Evolutionary conservation across 371 early-diverging fungal species (phyloP).

Genomic region (Rhizopus stolonifer): DNA sequence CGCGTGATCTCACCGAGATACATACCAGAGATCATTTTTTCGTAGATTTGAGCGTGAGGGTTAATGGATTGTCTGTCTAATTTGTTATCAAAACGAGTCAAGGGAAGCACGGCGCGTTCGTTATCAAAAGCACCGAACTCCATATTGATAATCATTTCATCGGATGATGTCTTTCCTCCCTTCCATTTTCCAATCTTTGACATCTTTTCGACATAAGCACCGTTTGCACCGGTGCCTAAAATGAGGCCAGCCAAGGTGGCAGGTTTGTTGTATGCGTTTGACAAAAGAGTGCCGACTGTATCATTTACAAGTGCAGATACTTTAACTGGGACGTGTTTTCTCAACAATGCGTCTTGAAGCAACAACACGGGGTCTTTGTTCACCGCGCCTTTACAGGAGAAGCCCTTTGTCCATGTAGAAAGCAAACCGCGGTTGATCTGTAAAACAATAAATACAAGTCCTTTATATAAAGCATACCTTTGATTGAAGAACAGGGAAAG

Average conservation of each 20-base stretch:
- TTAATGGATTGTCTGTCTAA: conserved; percentile 83
- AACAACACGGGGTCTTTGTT: conserved; percentile 87
- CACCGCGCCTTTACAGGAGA: conserved; percentile 73
- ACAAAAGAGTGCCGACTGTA: conserved; percentile 91
- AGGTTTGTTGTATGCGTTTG: conserved; percentile 83
- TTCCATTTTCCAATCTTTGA: conserved; percentile 73
- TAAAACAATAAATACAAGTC: not conserved
- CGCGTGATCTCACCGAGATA: conserved; percentile 94
- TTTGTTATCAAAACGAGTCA: conserved; percentile 82
- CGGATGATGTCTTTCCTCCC: conserved; percentile 33
- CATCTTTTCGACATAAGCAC: conserved; percentile 88
- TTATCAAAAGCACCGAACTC: conserved; percentile 92
- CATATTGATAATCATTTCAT: conserved; percentile 90
- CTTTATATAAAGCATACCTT: too few species aligned
- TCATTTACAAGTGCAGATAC: conserved; percentile 94
- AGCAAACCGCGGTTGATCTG: conserved; percentile 74
- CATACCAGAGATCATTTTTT: conserved; percentile 95
- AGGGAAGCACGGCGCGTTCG: conserved; percentile 72
- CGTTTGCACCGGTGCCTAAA: conserved; percentile 96
- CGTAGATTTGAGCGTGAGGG: conserved; percentile 80
- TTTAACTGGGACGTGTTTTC: conserved; percentile 70
- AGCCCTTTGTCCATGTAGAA: conserved; percentile 94
- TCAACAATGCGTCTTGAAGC: conserved; percentile 81
- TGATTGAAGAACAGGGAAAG: conserved; percentile 89
- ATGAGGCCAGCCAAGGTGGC: conserved; percentile 87